Conservation (phyloP, 2,329 filamentous ascomycete species). For the Colletotrichum liriopes region DNA sequence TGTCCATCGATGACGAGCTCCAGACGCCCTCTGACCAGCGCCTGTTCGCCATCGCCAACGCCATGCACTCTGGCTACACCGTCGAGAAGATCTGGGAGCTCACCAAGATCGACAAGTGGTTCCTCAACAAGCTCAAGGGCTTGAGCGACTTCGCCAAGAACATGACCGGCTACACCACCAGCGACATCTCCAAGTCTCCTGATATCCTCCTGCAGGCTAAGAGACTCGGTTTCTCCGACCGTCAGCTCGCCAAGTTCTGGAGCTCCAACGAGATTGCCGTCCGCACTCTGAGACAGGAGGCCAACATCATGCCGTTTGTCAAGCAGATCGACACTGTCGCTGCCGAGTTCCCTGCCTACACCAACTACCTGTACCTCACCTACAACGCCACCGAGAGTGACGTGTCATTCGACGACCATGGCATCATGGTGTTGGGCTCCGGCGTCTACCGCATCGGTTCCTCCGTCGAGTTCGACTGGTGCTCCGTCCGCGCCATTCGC, state of each 20-base stretch:
- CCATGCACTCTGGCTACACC: constrained; percentile 93
- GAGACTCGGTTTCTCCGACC: constrained; percentile 93
- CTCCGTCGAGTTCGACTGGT: constrained; percentile 99
- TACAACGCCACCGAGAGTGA: constrained; percentile 94
- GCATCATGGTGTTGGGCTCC: constrained; percentile 95
- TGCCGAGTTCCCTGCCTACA: constrained; percentile 93
- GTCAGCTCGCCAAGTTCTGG: constrained; percentile 94
- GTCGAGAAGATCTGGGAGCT: constrained; percentile 98
- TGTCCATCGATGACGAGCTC: constrained; percentile 96
- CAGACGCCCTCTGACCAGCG: constrained; percentile 98
- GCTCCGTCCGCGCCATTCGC: constrained; percentile 93
- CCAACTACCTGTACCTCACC: constrained; percentile 96
- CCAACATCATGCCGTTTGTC: constrained; percentile 88
- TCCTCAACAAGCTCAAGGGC: constrained; percentile 91
- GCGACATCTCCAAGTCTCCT: constrained; percentile 75
- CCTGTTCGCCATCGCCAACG: constrained; percentile 97
- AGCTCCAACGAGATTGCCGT: constrained; percentile 95
- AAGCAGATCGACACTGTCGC: constrained; percentile 99
- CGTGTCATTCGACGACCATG: constrained; percentile 87
- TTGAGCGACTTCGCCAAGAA: constrained; percentile 89
- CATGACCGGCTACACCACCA: constrained; percentile 77
- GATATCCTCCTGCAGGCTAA: constrained; percentile 87
- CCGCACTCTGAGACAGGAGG: constrained; percentile 86
- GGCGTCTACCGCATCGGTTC: constrained; percentile 98
- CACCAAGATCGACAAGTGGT: constrained; percentile 99